Base-by-base conservation (phyloP, 1,284 basidiomycete genomes). In the Fomitopsis betulina region DNA sequence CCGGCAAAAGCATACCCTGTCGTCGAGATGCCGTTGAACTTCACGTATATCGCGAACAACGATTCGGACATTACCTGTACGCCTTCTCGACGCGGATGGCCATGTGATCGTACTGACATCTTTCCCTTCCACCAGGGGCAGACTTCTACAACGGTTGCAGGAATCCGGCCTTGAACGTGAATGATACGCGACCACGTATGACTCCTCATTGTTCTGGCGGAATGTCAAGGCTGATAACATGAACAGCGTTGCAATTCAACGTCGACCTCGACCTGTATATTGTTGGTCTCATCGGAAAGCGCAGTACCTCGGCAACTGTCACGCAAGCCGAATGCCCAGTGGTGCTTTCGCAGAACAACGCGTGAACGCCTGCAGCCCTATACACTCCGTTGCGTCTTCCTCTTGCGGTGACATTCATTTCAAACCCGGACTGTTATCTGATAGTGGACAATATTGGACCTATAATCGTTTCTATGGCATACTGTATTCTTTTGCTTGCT, bases 121-220 rank as follows among this genome's bases (percentile, higher is more conserved):
- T 39, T 37, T 19, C 21, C n/a, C 23, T 32, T 54, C 21, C 32
- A 54, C 0, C 61, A 91, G 89, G 89, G 92, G 72, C 71, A 30
- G 84, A 86, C 62, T 89, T 90, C 83, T 92, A 95, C 72, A 78
- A 88, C 61, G 88, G 84, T 7, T 95, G 93, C 77, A 81, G 78
- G 75, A 93, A 84, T 74, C 74, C 71, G 49, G 79, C 63, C 58
- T 72, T 80, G 47, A 82, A 75, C 62, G 37, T 72, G 1, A 78
- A 79, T 52, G 83, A 84, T 6, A 70, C 72, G 32, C 81, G 93
- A 49, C 84, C 85, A 45, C 77, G 91, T 91, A 63, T 78, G 35
- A 40, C 42, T 40, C 35, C 9, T 10, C 5, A 21, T 25, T 6
- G 1, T 23, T 27, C 19, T 15, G 19, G 38, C 47, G 8, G 52